Evolutionary conservation across 768 basidiomycete genomes (phyloP).

Genomic region (Sporobolomyces roseus): DNA sequence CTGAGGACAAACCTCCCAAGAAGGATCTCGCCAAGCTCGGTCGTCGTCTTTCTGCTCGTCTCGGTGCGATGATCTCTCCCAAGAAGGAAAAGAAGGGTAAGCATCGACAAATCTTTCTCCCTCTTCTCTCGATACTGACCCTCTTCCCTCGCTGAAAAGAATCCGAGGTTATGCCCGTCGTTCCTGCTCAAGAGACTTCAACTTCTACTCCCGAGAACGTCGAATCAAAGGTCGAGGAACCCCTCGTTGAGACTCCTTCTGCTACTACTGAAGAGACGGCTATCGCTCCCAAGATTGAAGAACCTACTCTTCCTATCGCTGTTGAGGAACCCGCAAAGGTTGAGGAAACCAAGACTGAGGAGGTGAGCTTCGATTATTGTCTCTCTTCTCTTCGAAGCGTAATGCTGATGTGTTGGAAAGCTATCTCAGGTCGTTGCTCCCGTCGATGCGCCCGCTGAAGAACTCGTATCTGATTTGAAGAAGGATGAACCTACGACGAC

Average conservation of each 20-base stretch:
- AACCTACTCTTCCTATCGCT: not conserved
- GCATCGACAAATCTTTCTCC: not conserved
- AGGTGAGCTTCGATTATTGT: conserved; percentile 6
- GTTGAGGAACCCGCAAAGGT: conserved; percentile 6
- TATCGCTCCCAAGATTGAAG: conserved; percentile 6
- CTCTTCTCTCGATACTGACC: not conserved
- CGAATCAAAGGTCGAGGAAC: not conserved
- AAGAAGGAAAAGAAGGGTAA: conserved; percentile 39
- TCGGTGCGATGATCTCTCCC: conserved; percentile 29
- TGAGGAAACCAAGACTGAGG: not conserved
- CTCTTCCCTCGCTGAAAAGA: conserved; percentile 9
- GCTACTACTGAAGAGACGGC: not conserved
- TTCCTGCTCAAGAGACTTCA: not conserved
- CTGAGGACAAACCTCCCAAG: conserved; percentile 30
- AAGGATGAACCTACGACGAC: conserved; percentile 12
- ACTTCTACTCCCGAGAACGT: not conserved
- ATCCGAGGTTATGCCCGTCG: conserved; percentile 22
- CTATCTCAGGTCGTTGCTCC: conserved; percentile 21
- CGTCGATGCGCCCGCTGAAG: conserved; percentile 28
- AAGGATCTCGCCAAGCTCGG: conserved; percentile 32
- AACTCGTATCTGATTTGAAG: conserved; percentile 29
- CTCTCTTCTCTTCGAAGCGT: not conserved
- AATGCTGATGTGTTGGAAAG: not conserved
- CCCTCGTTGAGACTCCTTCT: not conserved
- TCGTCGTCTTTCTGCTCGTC: conserved; percentile 33